phyloP scores from a whole-genome alignment of 208 protist species.

The Angomonas ambiguus region DNA sequence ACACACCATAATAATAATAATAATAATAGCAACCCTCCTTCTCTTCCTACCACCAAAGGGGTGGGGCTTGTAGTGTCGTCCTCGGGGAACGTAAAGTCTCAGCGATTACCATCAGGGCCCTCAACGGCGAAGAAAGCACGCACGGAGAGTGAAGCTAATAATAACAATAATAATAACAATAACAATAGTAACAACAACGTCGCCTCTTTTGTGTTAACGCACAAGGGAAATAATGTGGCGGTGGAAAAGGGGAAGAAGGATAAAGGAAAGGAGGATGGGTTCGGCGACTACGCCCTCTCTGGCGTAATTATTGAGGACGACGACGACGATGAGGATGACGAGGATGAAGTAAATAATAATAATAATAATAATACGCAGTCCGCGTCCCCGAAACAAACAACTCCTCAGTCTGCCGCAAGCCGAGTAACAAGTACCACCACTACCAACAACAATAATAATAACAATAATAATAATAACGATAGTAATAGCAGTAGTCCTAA shows the following conservation, averaged over 20 bases:
- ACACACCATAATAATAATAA: background rate
- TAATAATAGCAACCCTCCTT: background rate
- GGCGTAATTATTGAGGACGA: background rate
- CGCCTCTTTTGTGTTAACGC: background rate
- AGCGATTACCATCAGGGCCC: no score
- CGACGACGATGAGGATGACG: constrained; percentile 2
- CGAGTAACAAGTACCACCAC: no score
- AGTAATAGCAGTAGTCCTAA: constrained; percentile 6
- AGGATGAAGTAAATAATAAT: no score
- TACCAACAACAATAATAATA: background rate
- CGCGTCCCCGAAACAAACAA: no score
- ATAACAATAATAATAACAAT: constrained; percentile 7
- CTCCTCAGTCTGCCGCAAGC: no score
- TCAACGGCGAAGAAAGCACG: background rate
- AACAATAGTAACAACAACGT: background rate
- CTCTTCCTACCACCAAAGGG: background rate
- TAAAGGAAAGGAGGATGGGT: no score
- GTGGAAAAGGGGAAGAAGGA: no score
- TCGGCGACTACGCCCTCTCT: constrained; percentile 1
- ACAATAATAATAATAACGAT: constrained; percentile 1
- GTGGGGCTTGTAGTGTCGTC: background rate
- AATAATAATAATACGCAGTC: no score
- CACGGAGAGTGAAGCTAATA: background rate
- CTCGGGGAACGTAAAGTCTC: no score
- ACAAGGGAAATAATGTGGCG: no score